Percentiles rank a stretch among this genome's conserved stretches.
Evolutionary conservation across 768 basidiomycete genomes (phyloP).

Genomic region (Phaffia australis): DNA sequence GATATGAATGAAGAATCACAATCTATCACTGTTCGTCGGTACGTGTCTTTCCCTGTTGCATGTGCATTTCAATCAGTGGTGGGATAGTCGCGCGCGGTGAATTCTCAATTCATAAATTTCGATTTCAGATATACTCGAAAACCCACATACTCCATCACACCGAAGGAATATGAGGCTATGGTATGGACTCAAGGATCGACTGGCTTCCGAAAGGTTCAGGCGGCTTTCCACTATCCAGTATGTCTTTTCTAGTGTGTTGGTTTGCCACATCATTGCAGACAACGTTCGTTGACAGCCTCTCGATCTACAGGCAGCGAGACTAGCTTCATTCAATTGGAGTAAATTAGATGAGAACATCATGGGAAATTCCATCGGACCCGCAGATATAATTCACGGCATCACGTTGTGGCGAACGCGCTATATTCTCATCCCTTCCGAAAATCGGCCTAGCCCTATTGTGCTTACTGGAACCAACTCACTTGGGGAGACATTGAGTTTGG

Average conservation of each 20-base stretch:
- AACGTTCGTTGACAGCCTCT: too few relatives aligned
- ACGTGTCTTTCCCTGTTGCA: too few relatives aligned
- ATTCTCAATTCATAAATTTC: too few relatives aligned
- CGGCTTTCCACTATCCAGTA: slow-evolving; percentile 62
- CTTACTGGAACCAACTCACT: too few relatives aligned
- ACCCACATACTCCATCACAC: slow-evolving; percentile 42
- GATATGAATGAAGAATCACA: slow-evolving; percentile 35
- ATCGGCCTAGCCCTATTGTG: slow-evolving; percentile 44
- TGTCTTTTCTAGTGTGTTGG: not conserved
- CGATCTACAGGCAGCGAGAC: not conserved
- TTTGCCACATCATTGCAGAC: too few relatives aligned
- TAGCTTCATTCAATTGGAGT: slow-evolving; percentile 1
- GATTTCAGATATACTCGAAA: slow-evolving; percentile 53
- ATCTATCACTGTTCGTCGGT: too few relatives aligned
- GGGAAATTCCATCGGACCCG: slow-evolving; percentile 4
- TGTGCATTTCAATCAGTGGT: too few relatives aligned
- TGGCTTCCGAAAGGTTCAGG: slow-evolving; percentile 69
- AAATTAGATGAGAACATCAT: slow-evolving; percentile 21
- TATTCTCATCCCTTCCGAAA: slow-evolving; percentile 75
- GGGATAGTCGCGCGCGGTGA: too few relatives aligned
- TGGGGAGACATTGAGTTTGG: too few relatives aligned
- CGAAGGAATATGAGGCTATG: slow-evolving; percentile 71
- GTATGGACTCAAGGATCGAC: slow-evolving; percentile 87
- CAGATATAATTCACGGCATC: not conserved
- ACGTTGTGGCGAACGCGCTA: slow-evolving; percentile 46